Conservation (phyloP, 2,329 filamentous ascomycete species). For the Cercospora janseana region DNA sequence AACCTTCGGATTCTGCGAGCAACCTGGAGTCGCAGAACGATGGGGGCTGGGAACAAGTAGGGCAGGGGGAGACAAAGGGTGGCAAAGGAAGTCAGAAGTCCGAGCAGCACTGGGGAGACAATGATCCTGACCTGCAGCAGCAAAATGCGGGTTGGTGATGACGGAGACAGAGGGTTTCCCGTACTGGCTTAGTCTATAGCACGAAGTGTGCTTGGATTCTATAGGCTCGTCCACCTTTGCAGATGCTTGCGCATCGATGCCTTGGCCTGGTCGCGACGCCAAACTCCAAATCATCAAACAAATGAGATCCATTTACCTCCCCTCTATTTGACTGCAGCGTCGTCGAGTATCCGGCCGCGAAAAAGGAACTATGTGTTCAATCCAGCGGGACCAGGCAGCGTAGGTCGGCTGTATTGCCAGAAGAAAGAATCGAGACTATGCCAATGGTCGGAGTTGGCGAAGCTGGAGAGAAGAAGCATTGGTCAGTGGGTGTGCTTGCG, state of each 20-base stretch:
- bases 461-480: constrained; percentile 23
- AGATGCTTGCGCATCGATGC: too few relatives aligned
- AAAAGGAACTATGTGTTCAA: constrained; percentile 11
- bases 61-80: constrained; percentile 8
- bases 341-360: background rate
- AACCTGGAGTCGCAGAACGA: constrained; percentile 1
- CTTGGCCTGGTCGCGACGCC: background rate
- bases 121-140: constrained; percentile 14
- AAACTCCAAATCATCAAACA: background rate
- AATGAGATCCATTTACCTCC: too few relatives aligned
- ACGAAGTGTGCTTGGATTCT: too few relatives aligned
- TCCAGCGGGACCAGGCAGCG: constrained; percentile 23
- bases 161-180: background rate
- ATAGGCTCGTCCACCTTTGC: too few relatives aligned
- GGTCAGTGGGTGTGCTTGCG: constrained; percentile 15
- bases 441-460: constrained; percentile 33
- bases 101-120: background rate
- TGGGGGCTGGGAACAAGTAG: constrained; percentile 12
- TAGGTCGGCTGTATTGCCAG: constrained; percentile 26
- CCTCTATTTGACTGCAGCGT: too few relatives aligned
- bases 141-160: constrained; percentile 9
- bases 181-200: too few relatives aligned
- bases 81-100: background rate
- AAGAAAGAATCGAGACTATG: constrained; percentile 28
- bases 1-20: constrained; percentile 19